Evolutionary conservation across 139 green algal species (phyloP), one percentile per base, ranked within the genome.

Genomic region (Medakamo hakoo): DNA sequence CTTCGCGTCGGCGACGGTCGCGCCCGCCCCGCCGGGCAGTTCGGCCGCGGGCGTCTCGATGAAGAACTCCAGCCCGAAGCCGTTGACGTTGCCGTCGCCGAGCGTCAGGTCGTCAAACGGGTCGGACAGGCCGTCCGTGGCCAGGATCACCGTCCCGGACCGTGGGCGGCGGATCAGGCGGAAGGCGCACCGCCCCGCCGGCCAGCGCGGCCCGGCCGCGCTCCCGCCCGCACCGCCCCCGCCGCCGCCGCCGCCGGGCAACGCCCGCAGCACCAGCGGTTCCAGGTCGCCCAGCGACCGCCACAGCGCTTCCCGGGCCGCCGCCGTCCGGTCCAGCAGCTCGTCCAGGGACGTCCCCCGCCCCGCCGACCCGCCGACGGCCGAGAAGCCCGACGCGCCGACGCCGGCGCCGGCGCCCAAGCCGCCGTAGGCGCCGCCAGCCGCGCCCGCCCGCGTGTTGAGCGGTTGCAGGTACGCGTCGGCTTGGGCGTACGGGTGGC

Each of bases 21-120:
- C 62, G 30, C 69, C 64, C n/a, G n/a, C n/a, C n/a, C n/a, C n/a
- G n/a, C n/a, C n/a, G n/a, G n/a, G n/a, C 25, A 84, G 57, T 58
- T 84, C 78, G 24, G 65, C 57, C 1, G 64, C 67, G 4, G 78
- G 75, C 2, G 78, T 80, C 67, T 84, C 78, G 4, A 84, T 82
- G 63, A 59, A 84, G 30, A 84, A 84, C 63, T 84, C 78, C 19
- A 84, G 62, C 26, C 74, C 76, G 65, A 75, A 84, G 18, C 78
- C 78, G 32, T 84, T 82, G 26, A 84, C 75, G 27, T 84, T 82
- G 55, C 66, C 71, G 31, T 79, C 74, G 3, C 75, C 63, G 30
- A 80, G 60, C 32, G 52, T 76, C 30, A 84, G 59, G 49, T 84
- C 78, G 57, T 84, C 72, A 62, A 84, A 84, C 0, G 78, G 78